Conservation (phyloP, 2,329 filamentous ascomycete genomes). For the Fusarium redolens region DNA sequence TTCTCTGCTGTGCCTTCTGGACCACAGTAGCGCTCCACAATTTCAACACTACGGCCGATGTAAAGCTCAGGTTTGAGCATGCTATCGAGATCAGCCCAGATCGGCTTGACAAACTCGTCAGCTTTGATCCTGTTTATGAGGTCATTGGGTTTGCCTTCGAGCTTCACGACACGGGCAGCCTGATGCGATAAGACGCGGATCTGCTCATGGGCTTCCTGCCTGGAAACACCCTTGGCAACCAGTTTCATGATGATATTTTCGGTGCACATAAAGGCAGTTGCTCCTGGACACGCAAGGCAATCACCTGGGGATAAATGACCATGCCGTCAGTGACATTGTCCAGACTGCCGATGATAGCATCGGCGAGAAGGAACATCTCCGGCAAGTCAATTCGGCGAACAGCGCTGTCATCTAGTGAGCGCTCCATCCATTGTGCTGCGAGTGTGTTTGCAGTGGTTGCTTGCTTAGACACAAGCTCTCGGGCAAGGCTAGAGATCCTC, state of each 20-base stretch:
- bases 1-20: no score
- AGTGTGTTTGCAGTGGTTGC: conserved; percentile 13
- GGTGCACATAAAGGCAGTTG: conserved; percentile 31
- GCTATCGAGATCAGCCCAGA: conserved; percentile 29
- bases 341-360: conserved; percentile 20
- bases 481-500: conserved; percentile 5
- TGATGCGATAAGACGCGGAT: conserved; percentile 36
- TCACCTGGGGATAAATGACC: conserved; percentile 29
- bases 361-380: conserved; percentile 27
- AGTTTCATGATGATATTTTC: conserved; percentile 38
- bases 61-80: conserved; percentile 30
- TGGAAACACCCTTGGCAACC: conserved; percentile 24
- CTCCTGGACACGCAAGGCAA: neutral
- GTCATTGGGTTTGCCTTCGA: conserved; percentile 13
- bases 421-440: conserved; percentile 18
- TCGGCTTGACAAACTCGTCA: conserved; percentile 32
- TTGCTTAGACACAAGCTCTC: conserved; percentile 17
- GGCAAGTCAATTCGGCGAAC: conserved; percentile 31
- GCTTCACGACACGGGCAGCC: conserved; percentile 27
- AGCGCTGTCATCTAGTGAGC: conserved; percentile 15
- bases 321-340: conserved; percentile 37
- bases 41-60: conserved; percentile 24
- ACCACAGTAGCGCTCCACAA: conserved; percentile 31
- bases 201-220: conserved; percentile 37
- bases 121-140: conserved; percentile 30